Evolutionary conservation across 768 basidiomycete genomes (phyloP).

Genomic region (Lactarius vividus): DNA sequence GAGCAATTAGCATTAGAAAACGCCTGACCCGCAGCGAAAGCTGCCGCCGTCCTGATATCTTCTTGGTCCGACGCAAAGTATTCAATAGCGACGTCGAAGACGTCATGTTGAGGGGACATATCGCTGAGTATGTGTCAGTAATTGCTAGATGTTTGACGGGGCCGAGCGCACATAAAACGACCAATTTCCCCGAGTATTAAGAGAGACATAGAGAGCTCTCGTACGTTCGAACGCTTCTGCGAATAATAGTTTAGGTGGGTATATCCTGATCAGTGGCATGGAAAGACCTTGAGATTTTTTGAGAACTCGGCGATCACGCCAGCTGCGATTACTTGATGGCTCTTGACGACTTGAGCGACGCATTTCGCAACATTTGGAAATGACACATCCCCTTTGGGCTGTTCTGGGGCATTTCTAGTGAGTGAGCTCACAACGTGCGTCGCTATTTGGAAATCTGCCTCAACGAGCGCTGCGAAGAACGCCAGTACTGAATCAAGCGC

Average conservation of each 20-base stretch:
- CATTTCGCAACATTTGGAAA: conserved; percentile 80
- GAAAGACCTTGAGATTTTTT: conserved; percentile 70
- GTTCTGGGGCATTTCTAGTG: conserved; percentile 62
- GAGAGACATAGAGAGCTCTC: conserved; percentile 75
- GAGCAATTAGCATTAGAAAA: conserved; percentile 27
- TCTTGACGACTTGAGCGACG: conserved; percentile 77
- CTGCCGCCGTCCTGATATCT: conserved; percentile 85
- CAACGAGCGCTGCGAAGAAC: conserved; percentile 82
- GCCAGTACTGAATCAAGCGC: conserved; percentile 78
- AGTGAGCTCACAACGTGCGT: conserved; percentile 79
- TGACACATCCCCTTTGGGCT: conserved; percentile 50
- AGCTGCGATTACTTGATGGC: conserved; percentile 66
- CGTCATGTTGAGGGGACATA: conserved; percentile 75
- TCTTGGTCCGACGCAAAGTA: conserved; percentile 78
- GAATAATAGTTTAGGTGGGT: not conserved
- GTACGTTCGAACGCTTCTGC: conserved; percentile 40
- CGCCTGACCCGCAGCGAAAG: conserved; percentile 79
- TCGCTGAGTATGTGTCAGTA: conserved; percentile 53
- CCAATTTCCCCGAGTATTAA: conserved; percentile 92
- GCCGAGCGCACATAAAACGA: conserved; percentile 66
- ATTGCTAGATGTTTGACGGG: not conserved
- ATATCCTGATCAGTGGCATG: not conserved
- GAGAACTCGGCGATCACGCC: conserved; percentile 84
- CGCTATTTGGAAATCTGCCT: conserved; percentile 79
- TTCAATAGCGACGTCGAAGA: conserved; percentile 72